Base-by-base conservation (phyloP, 2,329 filamentous ascomycete genomes). In the Nemania sp. region DNA sequence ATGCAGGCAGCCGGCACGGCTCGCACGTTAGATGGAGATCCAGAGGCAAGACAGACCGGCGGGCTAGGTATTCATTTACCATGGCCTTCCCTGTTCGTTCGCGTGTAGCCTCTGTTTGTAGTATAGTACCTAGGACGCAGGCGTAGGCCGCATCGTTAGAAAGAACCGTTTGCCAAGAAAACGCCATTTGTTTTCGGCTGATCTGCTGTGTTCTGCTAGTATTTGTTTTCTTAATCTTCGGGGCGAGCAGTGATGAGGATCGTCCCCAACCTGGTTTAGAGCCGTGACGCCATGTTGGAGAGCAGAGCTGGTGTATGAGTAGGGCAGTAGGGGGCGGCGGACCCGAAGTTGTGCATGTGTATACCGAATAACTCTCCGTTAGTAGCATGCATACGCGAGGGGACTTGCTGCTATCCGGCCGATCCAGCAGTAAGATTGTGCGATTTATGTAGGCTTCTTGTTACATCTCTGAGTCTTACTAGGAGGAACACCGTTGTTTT, bases 1-100 rank as follows among this genome's bases (percentile, higher is more conserved):
- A 52, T 58, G 62, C 62, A 62, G 35, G 49, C 51, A 55, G 58
- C 62, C 66, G 62, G n/a, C 41, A 53, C 58, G 58, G 35, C 38
- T 66, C 41, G 24, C 53, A 62, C 8, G 41, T 20, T 59, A 52
- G 47, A 66, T 62, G 32, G 32, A 52, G 47, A 59, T 52, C 26
- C 27, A 52, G 52, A 54, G 20, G 38, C 53, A 15, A 49, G 27
- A 41, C n/a, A 54, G 29, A 29, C n/a, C 3, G 24, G 24, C 11
- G 10, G 11, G 10, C 7, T 2, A n/a, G n/a, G n/a, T n/a, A 47
- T 32, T 26, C 29, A 64, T 55, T 27, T 10, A 26, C 20, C 11
- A 22, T 22, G 5, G 13, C 20, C 7, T 27, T 54, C 43, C 43
- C 27, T 11, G 5, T 3, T 26, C 26, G 5, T 54, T 47, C 26